Evolutionary conservation across 352 stramenopile genomes (phyloP).

Genomic region (Phytophthora megakarya): DNA sequence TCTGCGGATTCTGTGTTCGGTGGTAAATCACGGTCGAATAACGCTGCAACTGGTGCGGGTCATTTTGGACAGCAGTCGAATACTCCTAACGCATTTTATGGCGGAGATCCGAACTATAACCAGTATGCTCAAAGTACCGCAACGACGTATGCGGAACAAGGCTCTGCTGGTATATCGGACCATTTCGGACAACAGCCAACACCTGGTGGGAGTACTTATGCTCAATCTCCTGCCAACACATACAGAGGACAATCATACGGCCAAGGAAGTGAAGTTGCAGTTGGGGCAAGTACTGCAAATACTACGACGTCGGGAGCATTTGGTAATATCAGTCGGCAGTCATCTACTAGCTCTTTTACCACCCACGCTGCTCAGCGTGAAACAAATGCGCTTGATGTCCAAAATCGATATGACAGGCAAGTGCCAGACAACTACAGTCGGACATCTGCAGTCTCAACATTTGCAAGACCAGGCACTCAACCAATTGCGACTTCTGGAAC

Average conservation of each 20-base stretch:
- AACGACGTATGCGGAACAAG: slow-evolving; percentile 18
- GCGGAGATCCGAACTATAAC: slow-evolving; percentile 21
- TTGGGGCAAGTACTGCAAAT: neutral
- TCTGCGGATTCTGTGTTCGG: slow-evolving; percentile 37
- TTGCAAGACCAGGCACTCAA: slow-evolving; percentile 14
- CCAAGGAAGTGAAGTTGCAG: slow-evolving; percentile 14
- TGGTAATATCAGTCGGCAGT: slow-evolving; percentile 31
- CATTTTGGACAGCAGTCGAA: slow-evolving; percentile 30
- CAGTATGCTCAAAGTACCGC: slow-evolving; percentile 18
- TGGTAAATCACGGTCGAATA: slow-evolving; percentile 15
- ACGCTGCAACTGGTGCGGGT: neutral
- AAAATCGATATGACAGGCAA: slow-evolving; percentile 21
- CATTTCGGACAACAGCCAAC: slow-evolving; percentile 17
- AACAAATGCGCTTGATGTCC: slow-evolving; percentile 14
- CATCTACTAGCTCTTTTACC: slow-evolving; percentile 30
- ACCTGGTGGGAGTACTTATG: slow-evolving; percentile 1
- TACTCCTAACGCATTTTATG: slow-evolving; percentile 13
- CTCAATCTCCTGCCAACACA: slow-evolving; percentile 8
- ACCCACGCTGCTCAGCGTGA: slow-evolving; percentile 21
- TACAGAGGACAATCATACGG: slow-evolving; percentile 21
- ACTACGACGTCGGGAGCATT: slow-evolving; percentile 2
- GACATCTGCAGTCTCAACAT: slow-evolving; percentile 16
- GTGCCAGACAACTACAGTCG: slow-evolving; percentile 26
- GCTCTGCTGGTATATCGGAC: slow-evolving; percentile 1
- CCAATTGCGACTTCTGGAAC: slow-evolving; percentile 27